These are phyloP conservation scores for Malania oleifera DNA, from an alignment of 164 flowering plant species.

Conservation along the genomic window DNA sequence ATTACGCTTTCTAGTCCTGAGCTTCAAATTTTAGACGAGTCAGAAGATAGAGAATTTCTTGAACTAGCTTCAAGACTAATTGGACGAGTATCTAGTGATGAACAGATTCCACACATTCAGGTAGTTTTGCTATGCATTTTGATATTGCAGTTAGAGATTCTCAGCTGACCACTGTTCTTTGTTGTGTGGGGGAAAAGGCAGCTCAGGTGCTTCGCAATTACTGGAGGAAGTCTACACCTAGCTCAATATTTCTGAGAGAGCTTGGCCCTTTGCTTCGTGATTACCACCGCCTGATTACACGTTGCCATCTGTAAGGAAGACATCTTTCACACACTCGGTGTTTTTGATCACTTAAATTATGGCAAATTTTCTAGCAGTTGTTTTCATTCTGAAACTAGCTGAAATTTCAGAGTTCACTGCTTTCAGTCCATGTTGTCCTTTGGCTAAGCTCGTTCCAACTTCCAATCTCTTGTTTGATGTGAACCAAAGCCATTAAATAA, in stretches of 20 bases:
- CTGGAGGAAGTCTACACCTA: slow-evolving; percentile 64
- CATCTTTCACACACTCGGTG: background rate
- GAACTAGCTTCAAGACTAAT: slow-evolving; percentile 55
- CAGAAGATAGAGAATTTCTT: slow-evolving; percentile 66
- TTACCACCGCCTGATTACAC: slow-evolving; percentile 69
- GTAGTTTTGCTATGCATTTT: slow-evolving; percentile 14
- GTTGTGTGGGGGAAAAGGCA: slow-evolving; percentile 21
- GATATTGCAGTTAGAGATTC: background rate
- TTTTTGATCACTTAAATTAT: background rate
- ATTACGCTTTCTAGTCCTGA: slow-evolving; percentile 33
- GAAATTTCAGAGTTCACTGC: background rate
- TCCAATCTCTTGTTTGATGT: no score
- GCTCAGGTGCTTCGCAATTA: slow-evolving; percentile 64
- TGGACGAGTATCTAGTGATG: slow-evolving; percentile 22
- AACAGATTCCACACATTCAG: slow-evolving; percentile 21
- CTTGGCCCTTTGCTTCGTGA: slow-evolving; percentile 89
- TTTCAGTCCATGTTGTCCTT: background rate
- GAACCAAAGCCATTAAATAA: no score
- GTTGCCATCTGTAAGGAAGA: slow-evolving; percentile 51
- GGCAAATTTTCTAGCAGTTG: background rate
- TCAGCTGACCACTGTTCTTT: slow-evolving; percentile 8
- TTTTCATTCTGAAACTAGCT: slow-evolving; percentile 1
- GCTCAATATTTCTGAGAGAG: slow-evolving; percentile 58
- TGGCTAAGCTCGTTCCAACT: background rate
- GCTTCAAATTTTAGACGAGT: slow-evolving; percentile 52